Evolutionary conservation across 345 rosid species (phyloP).

Genomic region (Lepidium didymum): DNA sequence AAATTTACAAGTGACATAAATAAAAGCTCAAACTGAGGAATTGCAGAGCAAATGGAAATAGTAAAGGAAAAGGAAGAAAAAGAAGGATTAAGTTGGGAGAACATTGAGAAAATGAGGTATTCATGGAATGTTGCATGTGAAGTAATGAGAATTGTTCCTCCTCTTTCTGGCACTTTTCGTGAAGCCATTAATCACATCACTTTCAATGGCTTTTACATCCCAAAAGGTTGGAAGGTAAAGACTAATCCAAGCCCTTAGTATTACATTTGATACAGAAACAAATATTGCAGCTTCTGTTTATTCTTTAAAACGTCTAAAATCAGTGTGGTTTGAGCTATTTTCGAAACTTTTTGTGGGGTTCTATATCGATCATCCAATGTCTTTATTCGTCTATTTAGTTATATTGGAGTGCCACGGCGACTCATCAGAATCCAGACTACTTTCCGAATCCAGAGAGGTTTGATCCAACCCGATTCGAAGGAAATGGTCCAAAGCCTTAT

Average conservation of each 20-base stretch:
- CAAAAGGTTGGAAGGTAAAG: conserved; percentile 45
- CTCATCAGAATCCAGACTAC: conserved; percentile 31
- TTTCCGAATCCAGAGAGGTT: conserved; percentile 41
- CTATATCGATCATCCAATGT: too few species aligned
- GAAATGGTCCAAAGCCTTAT: conserved; percentile 39
- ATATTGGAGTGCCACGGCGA: conserved; percentile 40
- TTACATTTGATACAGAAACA: neutral
- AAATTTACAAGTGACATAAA: neutral
- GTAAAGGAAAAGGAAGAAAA: conserved; percentile 24
- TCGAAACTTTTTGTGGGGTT: too few species aligned
- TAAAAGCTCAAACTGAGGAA: neutral
- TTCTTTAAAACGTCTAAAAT: too few species aligned
- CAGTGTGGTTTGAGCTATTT: too few species aligned
- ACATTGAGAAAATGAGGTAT: conserved; percentile 39
- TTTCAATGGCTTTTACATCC: conserved; percentile 36
- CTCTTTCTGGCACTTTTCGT: conserved; percentile 38
- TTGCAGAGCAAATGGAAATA: conserved; percentile 43
- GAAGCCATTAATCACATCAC: conserved; percentile 36
- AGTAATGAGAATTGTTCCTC: conserved; percentile 46
- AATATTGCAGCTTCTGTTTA: too few species aligned
- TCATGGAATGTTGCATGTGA: conserved; percentile 54
- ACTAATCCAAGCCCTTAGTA: neutral
- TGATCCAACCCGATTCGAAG: conserved; percentile 40
- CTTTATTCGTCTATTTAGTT: conserved; percentile 6
- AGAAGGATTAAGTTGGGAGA: conserved; percentile 37